Evolutionary conservation across 306 rosid species (phyloP), one percentile per base, ranked within the genome.

Genomic region (Malus sieversii): DNA sequence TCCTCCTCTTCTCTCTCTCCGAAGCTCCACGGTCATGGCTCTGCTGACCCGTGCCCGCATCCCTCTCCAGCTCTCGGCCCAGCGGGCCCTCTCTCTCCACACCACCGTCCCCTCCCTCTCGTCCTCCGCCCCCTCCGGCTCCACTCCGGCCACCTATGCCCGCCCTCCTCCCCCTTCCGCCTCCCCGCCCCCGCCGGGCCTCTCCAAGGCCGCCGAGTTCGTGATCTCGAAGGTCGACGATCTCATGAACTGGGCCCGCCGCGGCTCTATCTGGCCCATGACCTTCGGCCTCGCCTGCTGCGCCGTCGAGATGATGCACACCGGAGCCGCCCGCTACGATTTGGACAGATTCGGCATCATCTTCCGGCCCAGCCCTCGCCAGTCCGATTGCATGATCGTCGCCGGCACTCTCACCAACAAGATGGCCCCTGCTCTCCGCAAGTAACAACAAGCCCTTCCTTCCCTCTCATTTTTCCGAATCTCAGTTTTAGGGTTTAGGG

Each of bases 381-480:
- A 96, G 72, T 96, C 98, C 14, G 98, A 96, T 65, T 90, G 97
- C 22, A 96, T 96, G 97, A 92, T 96, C 55, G 98, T 96, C 16
- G 98, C 99, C 13, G 99, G 99, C 35, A 96, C 99, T 68, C 99
- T 96, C 74, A 92, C 98, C 86, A 96, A 96, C 46, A 96, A 96
- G 91, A 96, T 96, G 99, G 99, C 98, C 18, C 99, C 99, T 0
- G 98, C 99, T 32, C 98, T 96, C 79, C 99, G 99, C 89, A 96
- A 82, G 99, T 96, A 79, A 19, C 32, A 6, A 59, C 32, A n/a
- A 62, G n/a, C 66, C 66, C 38, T 45, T 14, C 33, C 76, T 46
- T 25, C 63, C 58, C 59, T 51, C 51, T 30, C 16, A 16, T 15
- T 6, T 69, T 70, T n/a, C 2, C 69, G 23, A 62, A 16, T 71